Evolutionary conservation across 768 basidiomycete species (phyloP).

Genomic region (Boletus vinaceobasis): DNA sequence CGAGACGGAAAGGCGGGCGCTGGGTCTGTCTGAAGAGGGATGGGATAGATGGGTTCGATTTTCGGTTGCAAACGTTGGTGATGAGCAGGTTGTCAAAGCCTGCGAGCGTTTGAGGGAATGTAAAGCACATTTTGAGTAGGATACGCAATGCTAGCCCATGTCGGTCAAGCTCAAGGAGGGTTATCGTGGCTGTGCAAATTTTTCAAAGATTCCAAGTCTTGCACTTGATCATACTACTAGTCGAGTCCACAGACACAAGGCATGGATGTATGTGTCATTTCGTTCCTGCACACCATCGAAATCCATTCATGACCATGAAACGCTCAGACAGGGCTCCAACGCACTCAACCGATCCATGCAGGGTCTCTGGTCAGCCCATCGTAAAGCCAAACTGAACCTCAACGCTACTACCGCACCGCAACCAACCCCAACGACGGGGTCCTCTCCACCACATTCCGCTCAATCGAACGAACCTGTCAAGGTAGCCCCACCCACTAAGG

Average conservation of each 20-base stretch:
- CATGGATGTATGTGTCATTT: conserved; percentile 18
- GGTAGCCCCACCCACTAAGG: conserved; percentile 16
- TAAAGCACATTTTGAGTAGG: conserved; percentile 37
- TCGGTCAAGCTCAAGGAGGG: too few species aligned
- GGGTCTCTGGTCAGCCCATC: conserved; percentile 69
- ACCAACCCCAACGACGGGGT: background rate
- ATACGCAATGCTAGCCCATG: too few species aligned
- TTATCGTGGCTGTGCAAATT: conserved; percentile 1
- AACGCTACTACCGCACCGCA: conserved; percentile 35
- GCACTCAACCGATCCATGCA: conserved; percentile 77
- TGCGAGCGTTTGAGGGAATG: conserved; percentile 50
- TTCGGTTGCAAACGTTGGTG: conserved; percentile 77
- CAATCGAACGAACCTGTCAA: conserved; percentile 26
- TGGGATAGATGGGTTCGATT: conserved; percentile 70
- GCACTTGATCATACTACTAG: background rate
- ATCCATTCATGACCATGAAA: conserved; percentile 22
- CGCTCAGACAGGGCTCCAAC: conserved; percentile 67
- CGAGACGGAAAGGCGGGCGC: conserved; percentile 13
- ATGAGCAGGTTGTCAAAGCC: conserved; percentile 50
- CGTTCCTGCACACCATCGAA: background rate
- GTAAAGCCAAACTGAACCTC: conserved; percentile 64
- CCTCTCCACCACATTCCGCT: background rate
- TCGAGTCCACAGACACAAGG: background rate
- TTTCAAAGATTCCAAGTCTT: background rate
- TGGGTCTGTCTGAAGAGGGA: conserved; percentile 32